Evolutionary conservation across 2,329 filamentous ascomycete genomes (phyloP).

Genomic region (Seiridium unicorne): DNA sequence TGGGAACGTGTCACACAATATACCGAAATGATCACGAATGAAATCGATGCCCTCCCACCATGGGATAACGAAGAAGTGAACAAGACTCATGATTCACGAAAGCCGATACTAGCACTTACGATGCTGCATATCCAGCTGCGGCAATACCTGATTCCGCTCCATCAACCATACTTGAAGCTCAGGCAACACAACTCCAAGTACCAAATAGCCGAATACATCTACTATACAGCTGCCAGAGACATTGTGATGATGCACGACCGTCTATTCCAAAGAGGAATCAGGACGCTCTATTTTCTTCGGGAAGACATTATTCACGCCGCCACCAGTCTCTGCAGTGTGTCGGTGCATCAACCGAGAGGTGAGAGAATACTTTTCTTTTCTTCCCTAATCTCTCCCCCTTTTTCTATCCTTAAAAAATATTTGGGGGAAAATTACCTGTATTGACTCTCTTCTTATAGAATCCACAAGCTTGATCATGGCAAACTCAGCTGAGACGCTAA

Average conservation of each 20-base stretch:
- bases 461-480: conserved; percentile 63
- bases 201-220: conserved; percentile 62
- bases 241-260: conserved; percentile 62
- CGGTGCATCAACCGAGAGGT: conserved; percentile 56
- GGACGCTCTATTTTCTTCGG: conserved; percentile 58
- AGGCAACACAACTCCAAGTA: conserved; percentile 60
- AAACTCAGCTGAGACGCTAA: conserved; percentile 58
- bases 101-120: conserved; percentile 58
- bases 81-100: conserved; percentile 41
- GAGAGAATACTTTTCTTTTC: background rate
- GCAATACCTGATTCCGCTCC: conserved; percentile 61
- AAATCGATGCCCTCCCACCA: conserved; percentile 58
- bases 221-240: conserved; percentile 61
- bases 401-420: background rate
- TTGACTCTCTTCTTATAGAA: conserved; percentile 23
- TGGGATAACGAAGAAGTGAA: conserved; percentile 41
- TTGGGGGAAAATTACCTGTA: conserved; percentile 11
- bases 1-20: conserved; percentile 62
- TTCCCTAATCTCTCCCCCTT: too few relatives aligned
- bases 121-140: conserved; percentile 59
- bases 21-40: conserved; percentile 59
- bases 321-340: conserved; percentile 61
- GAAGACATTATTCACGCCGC: conserved; percentile 59
- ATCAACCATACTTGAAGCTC: conserved; percentile 59
- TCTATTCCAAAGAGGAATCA: conserved; percentile 56